Conservation (phyloP, 768 basidiomycete genomes). For the Lenzites betulinus region DNA sequence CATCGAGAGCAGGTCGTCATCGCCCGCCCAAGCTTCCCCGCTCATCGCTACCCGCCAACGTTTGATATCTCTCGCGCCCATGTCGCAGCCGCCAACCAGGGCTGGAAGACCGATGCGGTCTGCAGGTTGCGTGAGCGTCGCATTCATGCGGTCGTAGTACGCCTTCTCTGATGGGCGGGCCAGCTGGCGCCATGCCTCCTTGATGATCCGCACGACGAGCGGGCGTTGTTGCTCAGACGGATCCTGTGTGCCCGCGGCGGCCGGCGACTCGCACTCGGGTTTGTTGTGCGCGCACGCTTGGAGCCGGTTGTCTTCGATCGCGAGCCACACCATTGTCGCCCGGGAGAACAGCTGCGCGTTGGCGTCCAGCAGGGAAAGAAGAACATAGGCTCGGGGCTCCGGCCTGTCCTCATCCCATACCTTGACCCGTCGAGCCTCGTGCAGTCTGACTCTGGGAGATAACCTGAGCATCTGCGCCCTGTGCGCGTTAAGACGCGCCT, state of each 20-base stretch:
- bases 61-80: not conserved
- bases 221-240: not conserved
- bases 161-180: too few species aligned
- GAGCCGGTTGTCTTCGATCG: not conserved
- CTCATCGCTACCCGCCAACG: not conserved
- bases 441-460: not conserved
- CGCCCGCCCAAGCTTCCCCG: not conserved
- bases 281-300: not conserved
- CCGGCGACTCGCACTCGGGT: not conserved
- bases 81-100: too few species aligned
- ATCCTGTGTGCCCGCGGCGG: not conserved
- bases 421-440: constrained; percentile 2
- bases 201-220: too few species aligned
- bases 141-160: too few species aligned
- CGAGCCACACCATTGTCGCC: too few species aligned
- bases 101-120: too few species aligned
- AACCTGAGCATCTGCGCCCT: not conserved
- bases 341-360: too few species aligned
- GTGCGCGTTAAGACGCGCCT: not conserved
- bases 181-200: too few species aligned
- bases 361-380: too few species aligned
- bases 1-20: not conserved
- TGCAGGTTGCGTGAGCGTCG: too few species aligned
- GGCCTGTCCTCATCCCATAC: not conserved
- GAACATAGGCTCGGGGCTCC: too few species aligned